phyloP scores from a whole-genome alignment of 75 land plant species.

The Adiantum capillusveneris region DNA sequence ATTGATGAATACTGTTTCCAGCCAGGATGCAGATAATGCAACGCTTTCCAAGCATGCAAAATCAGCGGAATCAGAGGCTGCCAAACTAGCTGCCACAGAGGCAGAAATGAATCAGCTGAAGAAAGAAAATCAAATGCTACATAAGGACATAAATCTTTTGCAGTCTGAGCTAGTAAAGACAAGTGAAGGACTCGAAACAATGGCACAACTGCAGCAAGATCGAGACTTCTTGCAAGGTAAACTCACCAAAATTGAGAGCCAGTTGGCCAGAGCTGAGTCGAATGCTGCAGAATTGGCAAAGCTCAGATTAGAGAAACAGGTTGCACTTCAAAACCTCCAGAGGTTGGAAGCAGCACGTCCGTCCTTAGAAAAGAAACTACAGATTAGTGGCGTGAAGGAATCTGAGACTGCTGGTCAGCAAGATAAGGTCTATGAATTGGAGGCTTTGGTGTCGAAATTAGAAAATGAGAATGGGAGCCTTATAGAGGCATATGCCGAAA shows the following conservation, averaged over 20 bases:
- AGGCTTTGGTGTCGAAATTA: slow-evolving; percentile 49
- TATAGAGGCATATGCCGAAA: slow-evolving; percentile 44
- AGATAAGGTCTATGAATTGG: slow-evolving; percentile 52
- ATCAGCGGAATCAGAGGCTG: slow-evolving; percentile 6
- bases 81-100: slow-evolving; percentile 4
- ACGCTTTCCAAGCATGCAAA: slow-evolving; percentile 4
- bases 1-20: slow-evolving; percentile 2
- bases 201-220: slow-evolving; percentile 44
- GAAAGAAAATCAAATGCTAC: slow-evolving; percentile 41
- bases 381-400: slow-evolving; percentile 7
- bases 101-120: slow-evolving; percentile 35
- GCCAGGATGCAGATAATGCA: slow-evolving; percentile 5
- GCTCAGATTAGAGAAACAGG: slow-evolving; percentile 42
- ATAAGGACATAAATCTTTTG: slow-evolving; percentile 47
- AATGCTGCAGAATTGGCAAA: slow-evolving; percentile 37
- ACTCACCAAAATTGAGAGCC: slow-evolving; percentile 38
- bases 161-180: slow-evolving; percentile 37
- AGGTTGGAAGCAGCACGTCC: slow-evolving; percentile 42
- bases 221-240: slow-evolving; percentile 28
- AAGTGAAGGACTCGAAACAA: slow-evolving; percentile 26
- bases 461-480: slow-evolving; percentile 37
- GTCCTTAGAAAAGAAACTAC: slow-evolving; percentile 7
- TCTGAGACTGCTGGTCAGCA: slow-evolving; percentile 26
- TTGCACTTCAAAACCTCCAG: slow-evolving; percentile 47
- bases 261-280: slow-evolving; percentile 36